Evolutionary conservation across 805 yeast genomes (phyloP).

Genomic region (Myxozyma sirexii): DNA sequence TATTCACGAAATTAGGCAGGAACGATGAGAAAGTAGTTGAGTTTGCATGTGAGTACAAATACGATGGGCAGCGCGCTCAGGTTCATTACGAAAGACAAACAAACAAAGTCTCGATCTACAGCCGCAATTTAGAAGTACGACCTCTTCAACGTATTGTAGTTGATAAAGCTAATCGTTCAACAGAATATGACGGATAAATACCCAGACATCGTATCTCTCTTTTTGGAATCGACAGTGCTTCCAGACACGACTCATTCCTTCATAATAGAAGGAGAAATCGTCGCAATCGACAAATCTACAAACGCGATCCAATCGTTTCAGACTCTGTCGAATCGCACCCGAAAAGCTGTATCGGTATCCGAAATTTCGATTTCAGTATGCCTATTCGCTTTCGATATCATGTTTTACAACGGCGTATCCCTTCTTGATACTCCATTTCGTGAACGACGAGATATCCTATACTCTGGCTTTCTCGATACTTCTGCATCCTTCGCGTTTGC

Average conservation of each 20-base stretch:
- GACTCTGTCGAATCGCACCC: slow-evolving; percentile 30
- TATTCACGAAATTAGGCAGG: slow-evolving; percentile 21
- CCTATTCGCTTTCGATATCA: slow-evolving; percentile 35
- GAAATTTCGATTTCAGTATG: slow-evolving; percentile 32
- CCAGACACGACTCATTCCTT: slow-evolving; percentile 20
- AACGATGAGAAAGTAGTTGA: slow-evolving; percentile 1
- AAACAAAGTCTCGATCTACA: slow-evolving; percentile 30
- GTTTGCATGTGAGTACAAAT: slow-evolving; percentile 38
- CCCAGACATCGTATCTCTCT: slow-evolving; percentile 32
- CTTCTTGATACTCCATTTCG: slow-evolving; percentile 24
- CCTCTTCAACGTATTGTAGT: not conserved
- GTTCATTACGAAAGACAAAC: slow-evolving; percentile 30
- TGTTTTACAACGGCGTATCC: slow-evolving; percentile 29
- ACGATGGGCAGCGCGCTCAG: slow-evolving; percentile 39
- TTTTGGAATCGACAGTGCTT: not conserved
- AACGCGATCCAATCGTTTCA: slow-evolving; percentile 33
- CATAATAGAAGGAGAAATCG: slow-evolving; percentile 38
- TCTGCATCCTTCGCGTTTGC: slow-evolving; percentile 23
- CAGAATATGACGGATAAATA: slow-evolving; percentile 36
- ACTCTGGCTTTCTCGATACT: slow-evolving; percentile 14
- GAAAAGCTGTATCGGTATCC: slow-evolving; percentile 28
- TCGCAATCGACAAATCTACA: slow-evolving; percentile 32
- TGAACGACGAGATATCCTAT: slow-evolving; percentile 29
- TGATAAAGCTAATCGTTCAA: not conserved
- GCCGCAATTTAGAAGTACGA: slow-evolving; percentile 35